These are phyloP conservation scores for Chytridium lagenaria DNA, from an alignment of 371 early-diverging fungal genomes.

Conservation along the genomic window DNA sequence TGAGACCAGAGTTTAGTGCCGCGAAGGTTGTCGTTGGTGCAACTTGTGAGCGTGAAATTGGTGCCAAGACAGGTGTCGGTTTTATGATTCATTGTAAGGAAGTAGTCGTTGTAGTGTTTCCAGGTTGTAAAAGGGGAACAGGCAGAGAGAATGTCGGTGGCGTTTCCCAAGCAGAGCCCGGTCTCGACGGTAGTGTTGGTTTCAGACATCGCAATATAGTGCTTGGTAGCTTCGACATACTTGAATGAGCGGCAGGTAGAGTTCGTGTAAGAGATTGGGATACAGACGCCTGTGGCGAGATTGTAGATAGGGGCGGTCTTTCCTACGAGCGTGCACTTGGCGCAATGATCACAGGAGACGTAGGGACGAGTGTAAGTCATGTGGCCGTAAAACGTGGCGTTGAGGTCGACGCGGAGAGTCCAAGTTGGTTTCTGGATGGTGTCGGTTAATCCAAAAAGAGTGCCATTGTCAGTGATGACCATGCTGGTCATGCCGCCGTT, in stretches of 20 bases:
- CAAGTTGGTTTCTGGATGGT: not conserved
- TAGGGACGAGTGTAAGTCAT: slow-evolving; percentile 2
- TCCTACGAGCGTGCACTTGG: not conserved
- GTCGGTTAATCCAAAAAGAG: not conserved
- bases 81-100: not conserved
- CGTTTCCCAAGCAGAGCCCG: not conserved
- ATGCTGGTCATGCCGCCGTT: not conserved
- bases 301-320: not conserved
- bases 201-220: not conserved
- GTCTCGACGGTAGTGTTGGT: not conserved
- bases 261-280: not conserved
- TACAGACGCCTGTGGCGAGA: not conserved
- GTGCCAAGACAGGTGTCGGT: not conserved
- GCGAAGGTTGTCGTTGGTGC: not conserved
- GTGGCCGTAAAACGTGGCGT: not conserved
- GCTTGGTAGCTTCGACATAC: not conserved
- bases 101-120: slow-evolving; percentile 7
- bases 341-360: not conserved
- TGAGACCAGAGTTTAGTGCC: slow-evolving; percentile 2
- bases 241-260: not conserved
- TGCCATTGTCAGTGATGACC: not conserved
- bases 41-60: not conserved
- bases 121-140: not conserved
- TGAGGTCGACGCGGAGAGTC: not conserved
- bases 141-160: not conserved